phyloP scores from a whole-genome alignment of 768 basidiomycete genomes.

The Pulveroboletus sp. region DNA sequence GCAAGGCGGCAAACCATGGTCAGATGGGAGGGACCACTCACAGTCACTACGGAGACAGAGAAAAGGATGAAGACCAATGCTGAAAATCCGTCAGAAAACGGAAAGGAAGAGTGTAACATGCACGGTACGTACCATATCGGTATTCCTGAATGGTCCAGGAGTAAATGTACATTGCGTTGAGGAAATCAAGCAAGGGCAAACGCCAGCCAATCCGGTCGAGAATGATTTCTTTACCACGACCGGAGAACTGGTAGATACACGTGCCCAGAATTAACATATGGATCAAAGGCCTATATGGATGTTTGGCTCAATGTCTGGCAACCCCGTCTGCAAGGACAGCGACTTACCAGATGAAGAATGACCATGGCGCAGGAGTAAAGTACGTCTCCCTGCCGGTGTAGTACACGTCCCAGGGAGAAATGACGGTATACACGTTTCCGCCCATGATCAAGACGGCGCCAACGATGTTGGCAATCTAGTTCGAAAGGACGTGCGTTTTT shows the following conservation, averaged over 20 bases:
- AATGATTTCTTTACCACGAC: constrained; percentile 50
- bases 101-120: neutral
- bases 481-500: constrained; percentile 4
- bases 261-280: constrained; percentile 65
- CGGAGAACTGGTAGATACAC: constrained; percentile 58
- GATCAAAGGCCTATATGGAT: constrained; percentile 52
- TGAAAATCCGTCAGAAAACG: constrained; percentile 17
- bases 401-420: constrained; percentile 49
- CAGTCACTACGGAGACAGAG: constrained; percentile 50
- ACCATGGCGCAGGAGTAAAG: constrained; percentile 61
- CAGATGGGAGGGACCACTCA: constrained; percentile 12
- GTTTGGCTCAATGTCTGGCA: neutral
- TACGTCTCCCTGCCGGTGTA: constrained; percentile 55
- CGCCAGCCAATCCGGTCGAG: constrained; percentile 66
- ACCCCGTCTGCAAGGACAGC: no score
- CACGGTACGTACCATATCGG: constrained; percentile 32
- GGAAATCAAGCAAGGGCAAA: constrained; percentile 56
- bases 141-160: constrained; percentile 55
- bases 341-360: constrained; percentile 57
- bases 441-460: constrained; percentile 55
- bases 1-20: neutral
- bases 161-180: constrained; percentile 64
- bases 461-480: constrained; percentile 50
- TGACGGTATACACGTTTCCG: constrained; percentile 57
- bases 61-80: constrained; percentile 41